Base-by-base conservation (phyloP, 306 rosid genomes). In the Luffa aegyptiaca region DNA sequence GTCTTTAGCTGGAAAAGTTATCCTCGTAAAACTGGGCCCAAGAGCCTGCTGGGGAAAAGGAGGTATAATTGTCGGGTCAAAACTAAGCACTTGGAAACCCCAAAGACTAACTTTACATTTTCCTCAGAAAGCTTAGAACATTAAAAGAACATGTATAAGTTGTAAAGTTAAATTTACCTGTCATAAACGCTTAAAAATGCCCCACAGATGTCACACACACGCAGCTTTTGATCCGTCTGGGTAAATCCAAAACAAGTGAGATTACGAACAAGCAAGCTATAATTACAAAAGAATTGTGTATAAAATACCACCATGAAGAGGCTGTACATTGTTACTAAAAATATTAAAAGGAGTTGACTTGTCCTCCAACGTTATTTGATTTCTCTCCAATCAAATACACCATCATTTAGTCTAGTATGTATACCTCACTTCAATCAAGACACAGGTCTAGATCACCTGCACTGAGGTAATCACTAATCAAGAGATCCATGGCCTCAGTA, bases 21-120 rank as follows among this genome's bases (percentile, higher is more conserved):
- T 96, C 99, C 98, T 85, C 98, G 98, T 90, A 96, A 90, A 93
- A 93, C 94, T 91, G 88, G 99, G 97, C 94, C 89, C 97, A 93
- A 96, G 89, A 93, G 99, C 97, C 97, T 96, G 99, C 99, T 96
- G 99, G 98, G 91, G 92, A 96, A 93, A 96, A 96, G 97, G 98
- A 94, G 99, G 99, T 89, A 93, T 91, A 86, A 93, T 91, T 83
- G 90, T 81, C 84, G 88, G 99, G 93, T 96, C 97, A 96, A 95
- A 93, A 91, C 90, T 89, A 96, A 92, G 97, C 89, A 89, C 90
- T 93, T 87, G 84, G 73, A 87, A 91, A 86, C 91, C 98, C 97
- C 92, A 90, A 91, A 91, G 56, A 80, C 98, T 84, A 87, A 79
- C 87, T 88, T 89, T 85, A 81, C 75, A 81, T 61, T 61, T 86